Evolutionary conservation across 2,329 filamentous ascomycete species (phyloP).

Genomic region (Lojkania enalia): DNA sequence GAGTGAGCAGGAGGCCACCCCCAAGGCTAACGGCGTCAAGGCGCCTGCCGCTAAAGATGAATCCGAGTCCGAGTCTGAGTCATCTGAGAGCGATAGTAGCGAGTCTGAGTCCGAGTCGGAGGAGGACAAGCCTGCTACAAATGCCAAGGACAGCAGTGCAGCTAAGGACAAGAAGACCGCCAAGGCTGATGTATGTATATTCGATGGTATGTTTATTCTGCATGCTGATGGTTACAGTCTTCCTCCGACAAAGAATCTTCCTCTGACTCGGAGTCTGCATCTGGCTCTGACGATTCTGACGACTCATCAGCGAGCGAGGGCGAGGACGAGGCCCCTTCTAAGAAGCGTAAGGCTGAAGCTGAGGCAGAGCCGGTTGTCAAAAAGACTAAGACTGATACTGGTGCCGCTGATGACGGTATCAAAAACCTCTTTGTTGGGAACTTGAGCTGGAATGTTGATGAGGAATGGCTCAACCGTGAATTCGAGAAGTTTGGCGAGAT

Average conservation of each 20-base stretch:
- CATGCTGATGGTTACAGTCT: conserved; percentile 31
- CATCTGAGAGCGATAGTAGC: too few relatives aligned
- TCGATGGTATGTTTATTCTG: not conserved
- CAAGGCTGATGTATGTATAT: conserved; percentile 25
- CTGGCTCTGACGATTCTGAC: conserved; percentile 26
- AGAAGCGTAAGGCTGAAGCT: conserved; percentile 69
- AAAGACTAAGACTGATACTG: conserved; percentile 67
- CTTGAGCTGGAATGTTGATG: conserved; percentile 88
- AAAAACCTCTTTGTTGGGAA: conserved; percentile 86
- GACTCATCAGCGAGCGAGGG: conserved; percentile 31
- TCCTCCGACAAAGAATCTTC: conserved; percentile 32
- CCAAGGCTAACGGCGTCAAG: conserved; percentile 40
- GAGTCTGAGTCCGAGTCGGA: conserved; percentile 40
- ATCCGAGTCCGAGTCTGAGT: conserved; percentile 42
- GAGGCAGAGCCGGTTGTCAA: conserved; percentile 59
- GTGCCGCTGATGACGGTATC: conserved; percentile 50
- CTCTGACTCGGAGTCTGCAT: conserved; percentile 40
- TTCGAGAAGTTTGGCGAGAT: conserved; percentile 81
- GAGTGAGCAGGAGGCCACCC: conserved; percentile 37
- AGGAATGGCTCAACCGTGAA: conserved; percentile 76
- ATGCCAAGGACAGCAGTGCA: conserved; percentile 29
- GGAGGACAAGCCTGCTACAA: conserved; percentile 24
- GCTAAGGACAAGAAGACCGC: conserved; percentile 19
- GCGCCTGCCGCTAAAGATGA: conserved; percentile 36
- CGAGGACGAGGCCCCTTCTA: conserved; percentile 51